Base-by-base conservation (phyloP, 495 filamentous ascomycete genomes). In the Talaromyces borbonicus region DNA sequence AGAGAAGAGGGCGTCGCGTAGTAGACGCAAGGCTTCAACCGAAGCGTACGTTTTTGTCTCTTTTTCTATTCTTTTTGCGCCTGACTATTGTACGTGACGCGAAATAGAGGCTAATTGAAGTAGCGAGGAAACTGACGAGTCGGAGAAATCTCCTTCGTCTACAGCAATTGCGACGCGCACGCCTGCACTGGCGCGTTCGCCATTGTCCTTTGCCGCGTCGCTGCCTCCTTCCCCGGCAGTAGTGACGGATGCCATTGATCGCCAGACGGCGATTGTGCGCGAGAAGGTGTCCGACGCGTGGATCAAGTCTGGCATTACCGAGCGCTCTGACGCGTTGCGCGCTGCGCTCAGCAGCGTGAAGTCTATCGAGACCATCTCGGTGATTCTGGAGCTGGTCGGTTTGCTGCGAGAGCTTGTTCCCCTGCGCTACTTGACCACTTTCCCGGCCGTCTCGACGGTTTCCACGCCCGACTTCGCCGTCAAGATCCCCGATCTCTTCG, bases 221-320 rank as follows among this genome's bases (percentile, higher is more conserved):
- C 70, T 95, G 25, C 90, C 92, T 3, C 81, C 89, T 1, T 92
- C 88, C 0, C 90, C 90, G 0, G 81, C 87, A 15, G 75, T 85
- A 38, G 80, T 97, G 38, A 85, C 83, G n/a, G 75, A 87, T 51
- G 79, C 73, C 27, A 87, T 94, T 52, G 90, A 96, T 59, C 76
- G 75, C 49, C 72, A 78, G 51, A 85, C 87, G 1, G 61, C 78
- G 16, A 76, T 70, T 23, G 62, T 90, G 37, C 77, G 80, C 57
- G 67, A 64, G 38, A 63, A 61, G 43, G 47, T 80, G 33, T 57
- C 57, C 42, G 60, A 67, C 8, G 52, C 57, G 14, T 75, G 69
- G 66, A 55, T 59, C 19, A 48, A 55, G 26, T 72, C 69, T 1
- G 66, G 69, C 25, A 56, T 80, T 15, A 55, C 66, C 1, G 58